Conservation (phyloP, 495 filamentous ascomycete genomes). For the Aspergillus ostianus region DNA sequence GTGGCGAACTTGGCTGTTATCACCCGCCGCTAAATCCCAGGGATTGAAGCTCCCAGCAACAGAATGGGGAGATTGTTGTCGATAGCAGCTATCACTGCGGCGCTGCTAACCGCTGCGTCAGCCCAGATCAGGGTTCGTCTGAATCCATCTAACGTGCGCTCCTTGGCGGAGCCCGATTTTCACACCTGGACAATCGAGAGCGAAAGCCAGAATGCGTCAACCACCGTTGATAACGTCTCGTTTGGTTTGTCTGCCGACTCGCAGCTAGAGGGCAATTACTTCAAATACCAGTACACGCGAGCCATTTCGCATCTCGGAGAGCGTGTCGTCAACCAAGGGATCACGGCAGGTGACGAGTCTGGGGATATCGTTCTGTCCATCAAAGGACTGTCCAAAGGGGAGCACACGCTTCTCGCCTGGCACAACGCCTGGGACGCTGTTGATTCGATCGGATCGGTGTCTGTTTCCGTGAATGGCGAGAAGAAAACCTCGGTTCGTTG, state of each 20-base stretch:
- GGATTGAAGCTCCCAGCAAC: not conserved
- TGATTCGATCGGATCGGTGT: not conserved
- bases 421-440: constrained; percentile 11
- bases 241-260: constrained; percentile 9
- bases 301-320: constrained; percentile 11
- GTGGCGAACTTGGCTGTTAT: no score
- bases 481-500: constrained; percentile 1
- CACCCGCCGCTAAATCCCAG: not conserved
- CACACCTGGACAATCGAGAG: constrained; percentile 5
- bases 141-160: constrained; percentile 3
- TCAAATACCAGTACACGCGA: constrained; percentile 12
- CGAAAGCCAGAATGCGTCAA: constrained; percentile 8
- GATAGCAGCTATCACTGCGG: not conserved
- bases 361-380: constrained; percentile 4
- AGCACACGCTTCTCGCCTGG: constrained; percentile 10
- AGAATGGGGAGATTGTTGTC: not conserved
- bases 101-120: not conserved
- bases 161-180: constrained; percentile 11
- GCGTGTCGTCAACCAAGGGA: constrained; percentile 12
- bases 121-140: constrained; percentile 12
- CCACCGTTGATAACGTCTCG: not conserved
- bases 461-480: constrained; percentile 4
- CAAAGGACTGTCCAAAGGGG: constrained; percentile 1
- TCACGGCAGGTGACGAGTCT: constrained; percentile 7
- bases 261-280: constrained; percentile 10